phyloP scores from a whole-genome alignment of 805 yeast species.

The Peterozyma xylosa region DNA sequence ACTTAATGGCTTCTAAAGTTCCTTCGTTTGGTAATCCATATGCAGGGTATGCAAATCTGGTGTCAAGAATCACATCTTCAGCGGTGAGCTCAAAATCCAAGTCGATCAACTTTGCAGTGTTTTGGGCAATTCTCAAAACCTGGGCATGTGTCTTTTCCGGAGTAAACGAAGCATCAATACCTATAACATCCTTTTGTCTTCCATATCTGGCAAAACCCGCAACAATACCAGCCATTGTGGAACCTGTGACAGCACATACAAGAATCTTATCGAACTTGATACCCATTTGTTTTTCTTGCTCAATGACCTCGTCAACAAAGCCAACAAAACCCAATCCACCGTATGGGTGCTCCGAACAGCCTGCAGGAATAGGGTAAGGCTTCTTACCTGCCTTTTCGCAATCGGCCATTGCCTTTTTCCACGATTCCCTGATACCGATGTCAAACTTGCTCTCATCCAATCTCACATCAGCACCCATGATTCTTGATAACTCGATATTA shows the following conservation, averaged over 20 bases:
- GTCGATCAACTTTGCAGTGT: constrained; percentile 24
- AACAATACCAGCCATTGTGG: constrained; percentile 26
- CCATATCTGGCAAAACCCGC: constrained; percentile 27
- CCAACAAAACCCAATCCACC: constrained; percentile 29
- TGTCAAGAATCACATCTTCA: constrained; percentile 21
- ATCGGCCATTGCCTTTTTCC: constrained; percentile 22
- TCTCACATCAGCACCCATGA: constrained; percentile 28
- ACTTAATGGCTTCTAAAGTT: constrained; percentile 26
- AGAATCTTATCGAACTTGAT: constrained; percentile 25
- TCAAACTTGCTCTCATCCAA: constrained; percentile 26
- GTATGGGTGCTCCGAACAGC: constrained; percentile 27
- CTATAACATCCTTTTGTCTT: constrained; percentile 24
- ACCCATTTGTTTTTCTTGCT: constrained; percentile 25
- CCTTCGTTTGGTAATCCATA: constrained; percentile 28
- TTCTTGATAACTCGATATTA: constrained; percentile 26
- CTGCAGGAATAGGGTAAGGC: constrained; percentile 30
- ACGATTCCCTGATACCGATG: constrained; percentile 27
- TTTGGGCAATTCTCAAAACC: constrained; percentile 24
- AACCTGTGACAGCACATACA: constrained; percentile 27
- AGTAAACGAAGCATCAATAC: constrained; percentile 26
- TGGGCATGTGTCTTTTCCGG: constrained; percentile 27
- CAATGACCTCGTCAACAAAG: constrained; percentile 24
- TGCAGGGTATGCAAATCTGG: constrained; percentile 24
- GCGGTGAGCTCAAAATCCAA: constrained; percentile 15
- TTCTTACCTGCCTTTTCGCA: constrained; percentile 21